Evolutionary conservation across 202 grass and related monocot species (phyloP).

Genomic region (Zoysia matrella): DNA sequence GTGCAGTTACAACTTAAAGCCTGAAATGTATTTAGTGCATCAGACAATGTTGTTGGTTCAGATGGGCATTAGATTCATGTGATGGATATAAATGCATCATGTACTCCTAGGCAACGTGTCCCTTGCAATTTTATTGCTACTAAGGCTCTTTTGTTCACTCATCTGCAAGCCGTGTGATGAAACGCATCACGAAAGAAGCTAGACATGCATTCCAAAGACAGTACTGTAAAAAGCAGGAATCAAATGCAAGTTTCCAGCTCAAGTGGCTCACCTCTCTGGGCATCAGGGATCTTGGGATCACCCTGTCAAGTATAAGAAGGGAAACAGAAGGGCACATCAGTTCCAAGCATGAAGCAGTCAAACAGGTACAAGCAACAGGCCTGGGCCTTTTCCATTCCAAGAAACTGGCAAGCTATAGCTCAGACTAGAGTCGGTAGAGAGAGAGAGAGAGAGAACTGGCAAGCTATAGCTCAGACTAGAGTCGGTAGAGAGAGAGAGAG

Average conservation of each 20-base stretch:
- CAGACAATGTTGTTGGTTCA: slow-evolving; percentile 9
- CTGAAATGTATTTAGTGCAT: slow-evolving; percentile 13
- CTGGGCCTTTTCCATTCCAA: slow-evolving; percentile 35
- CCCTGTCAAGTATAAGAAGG: slow-evolving; percentile 57
- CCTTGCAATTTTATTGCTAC: slow-evolving; percentile 30
- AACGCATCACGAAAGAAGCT: slow-evolving; percentile 2
- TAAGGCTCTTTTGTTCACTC: background rate
- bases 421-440: slow-evolving; percentile 26
- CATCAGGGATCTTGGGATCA: slow-evolving; percentile 97
- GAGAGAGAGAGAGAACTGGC: slow-evolving; percentile 18
- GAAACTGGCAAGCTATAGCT: slow-evolving; percentile 35
- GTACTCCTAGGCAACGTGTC: slow-evolving; percentile 7
- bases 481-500: slow-evolving; percentile 4
- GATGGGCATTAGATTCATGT: slow-evolving; percentile 41
- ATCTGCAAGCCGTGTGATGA: background rate
- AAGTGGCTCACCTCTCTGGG: slow-evolving; percentile 76
- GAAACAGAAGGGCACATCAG: slow-evolving; percentile 50
- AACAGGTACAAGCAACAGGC: slow-evolving; percentile 35
- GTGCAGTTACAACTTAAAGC: slow-evolving; percentile 28
- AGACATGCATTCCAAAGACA: slow-evolving; percentile 24
- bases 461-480: slow-evolving; percentile 30
- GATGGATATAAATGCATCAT: slow-evolving; percentile 52
- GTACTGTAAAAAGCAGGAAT: no score
- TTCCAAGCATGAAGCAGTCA: slow-evolving; percentile 53
- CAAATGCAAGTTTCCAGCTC: no score